Base-by-base conservation (phyloP, 164 flowering plant species). In the Umbellularia californica region DNA sequence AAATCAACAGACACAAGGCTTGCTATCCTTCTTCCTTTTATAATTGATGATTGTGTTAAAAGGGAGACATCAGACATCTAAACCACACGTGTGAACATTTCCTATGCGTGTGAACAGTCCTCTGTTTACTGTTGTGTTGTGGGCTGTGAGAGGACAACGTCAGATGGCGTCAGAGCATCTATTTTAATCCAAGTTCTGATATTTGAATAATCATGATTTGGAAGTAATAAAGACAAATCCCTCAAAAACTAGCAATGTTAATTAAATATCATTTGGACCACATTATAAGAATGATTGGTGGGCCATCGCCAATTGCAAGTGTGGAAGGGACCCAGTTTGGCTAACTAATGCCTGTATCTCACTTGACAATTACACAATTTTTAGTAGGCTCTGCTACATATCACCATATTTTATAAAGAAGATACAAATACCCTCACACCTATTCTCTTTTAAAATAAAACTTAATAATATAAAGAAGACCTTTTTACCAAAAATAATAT, bases 11-110 rank as follows among this genome's bases (percentile, higher is more conserved):
- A 27, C 9, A 1, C 35, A 13, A 15, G 60, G 4, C 60, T 55
- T 13, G 17, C 60, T 2, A 64, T 24, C 67, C 69, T 66, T 66
- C 69, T 66, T 28, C 47, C 47, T 71, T 71, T 71, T 71, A 71
- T 71, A 58, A 55, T 55, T 5, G 60, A 55, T 3, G 47, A 41
- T 41, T 7, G 47, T 41, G 47, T 7, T 41, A 52, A 64, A 3
- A 10, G 25, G 50, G 5, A 5, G 58, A 70, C 28, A 5, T 3
- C 47, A 5, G 58, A 70, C 28, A 5, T 3, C 47, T 27, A 19
- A 27, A 24, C 25, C 69, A 13, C 69, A 30, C 69, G 69, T 66
- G 50, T 66, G 65, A 71, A 71, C 30, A 55, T 14, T 27, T 58
- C 19, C 19, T 9, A 15, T 64, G 35, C 66, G 50, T 58, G 71